These are phyloP conservation scores for Rhizophagus sp. DNA, from an alignment of 192 early-diverging fungal species.

Conservation along the genomic window DNA sequence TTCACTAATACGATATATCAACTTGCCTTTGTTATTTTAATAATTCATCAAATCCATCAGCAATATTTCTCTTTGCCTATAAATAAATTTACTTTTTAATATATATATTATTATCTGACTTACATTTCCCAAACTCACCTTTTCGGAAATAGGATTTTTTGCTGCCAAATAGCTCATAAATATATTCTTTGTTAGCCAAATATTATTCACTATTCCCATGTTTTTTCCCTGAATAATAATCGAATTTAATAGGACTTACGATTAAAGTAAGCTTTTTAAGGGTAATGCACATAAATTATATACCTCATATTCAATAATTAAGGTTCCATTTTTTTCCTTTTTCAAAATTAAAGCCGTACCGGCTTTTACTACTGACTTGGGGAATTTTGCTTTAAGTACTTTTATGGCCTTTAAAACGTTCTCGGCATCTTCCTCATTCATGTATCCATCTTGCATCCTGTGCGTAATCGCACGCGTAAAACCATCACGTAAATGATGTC, in stretches of 20 bases:
- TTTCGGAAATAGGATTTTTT: slow-evolving; percentile 45
- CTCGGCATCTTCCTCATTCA: slow-evolving; percentile 47
- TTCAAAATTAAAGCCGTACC: slow-evolving; percentile 52
- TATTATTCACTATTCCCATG: slow-evolving; percentile 44
- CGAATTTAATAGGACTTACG: neutral
- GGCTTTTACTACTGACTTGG: slow-evolving; percentile 47
- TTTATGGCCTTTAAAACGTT: slow-evolving; percentile 51
- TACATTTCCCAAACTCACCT: slow-evolving; percentile 25
- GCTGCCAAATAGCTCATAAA: slow-evolving; percentile 53
- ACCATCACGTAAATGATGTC: slow-evolving; percentile 58
- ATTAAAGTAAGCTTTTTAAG: too few species aligned
- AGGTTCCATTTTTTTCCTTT: slow-evolving; percentile 43
- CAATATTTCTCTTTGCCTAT: slow-evolving; percentile 27
- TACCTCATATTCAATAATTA: slow-evolving; percentile 40
- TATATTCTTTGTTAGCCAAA: slow-evolving; percentile 53
- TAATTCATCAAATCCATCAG: slow-evolving; percentile 27
- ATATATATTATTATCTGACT: neutral
- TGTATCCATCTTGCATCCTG: slow-evolving; percentile 41
- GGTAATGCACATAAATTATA: neutral
- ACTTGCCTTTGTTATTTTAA: neutral
- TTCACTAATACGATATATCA: neutral
- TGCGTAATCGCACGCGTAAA: slow-evolving; percentile 50
- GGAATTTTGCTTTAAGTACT: slow-evolving; percentile 54
- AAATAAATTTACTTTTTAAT: neutral
- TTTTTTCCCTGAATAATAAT: slow-evolving; percentile 41